Evolutionary conservation across 805 yeast species (phyloP).

Genomic region (Wickerhamiella australiensis): DNA sequence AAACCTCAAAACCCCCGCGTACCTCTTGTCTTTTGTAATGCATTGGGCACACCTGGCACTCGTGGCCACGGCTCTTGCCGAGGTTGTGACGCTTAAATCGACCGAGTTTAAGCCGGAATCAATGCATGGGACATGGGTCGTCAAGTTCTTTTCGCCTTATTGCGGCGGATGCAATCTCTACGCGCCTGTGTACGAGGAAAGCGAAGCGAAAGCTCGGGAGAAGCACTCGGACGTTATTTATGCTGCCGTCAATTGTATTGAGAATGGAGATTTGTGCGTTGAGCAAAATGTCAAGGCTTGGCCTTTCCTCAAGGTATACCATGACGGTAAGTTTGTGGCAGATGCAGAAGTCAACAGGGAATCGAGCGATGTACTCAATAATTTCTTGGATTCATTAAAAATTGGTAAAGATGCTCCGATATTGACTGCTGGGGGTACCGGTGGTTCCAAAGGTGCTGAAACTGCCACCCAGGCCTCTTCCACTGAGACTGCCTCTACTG

Average conservation of each 20-base stretch:
- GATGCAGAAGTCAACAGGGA: slow-evolving; percentile 17
- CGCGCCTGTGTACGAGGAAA: slow-evolving; percentile 72
- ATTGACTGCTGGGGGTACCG: background rate
- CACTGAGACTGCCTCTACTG: background rate
- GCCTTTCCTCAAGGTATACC: slow-evolving; percentile 60
- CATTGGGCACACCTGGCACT: background rate
- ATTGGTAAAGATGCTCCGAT: slow-evolving; percentile 10
- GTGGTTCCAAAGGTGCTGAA: background rate
- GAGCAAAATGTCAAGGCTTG: slow-evolving; percentile 50
- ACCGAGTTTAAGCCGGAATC: slow-evolving; percentile 13
- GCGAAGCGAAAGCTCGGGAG: slow-evolving; percentile 38
- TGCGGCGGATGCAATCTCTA: slow-evolving; percentile 70
- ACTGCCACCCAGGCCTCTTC: background rate
- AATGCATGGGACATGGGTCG: slow-evolving; percentile 48
- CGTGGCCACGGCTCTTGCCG: background rate
- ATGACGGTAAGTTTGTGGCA: slow-evolving; percentile 25
- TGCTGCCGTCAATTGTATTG: slow-evolving; percentile 74
- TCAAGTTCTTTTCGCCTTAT: slow-evolving; percentile 84
- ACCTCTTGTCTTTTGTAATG: background rate
- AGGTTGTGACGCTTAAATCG: slow-evolving; percentile 14
- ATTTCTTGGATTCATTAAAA: slow-evolving; percentile 10
- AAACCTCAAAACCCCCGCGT: background rate
- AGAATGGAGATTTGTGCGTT: slow-evolving; percentile 73
- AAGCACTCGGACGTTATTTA: slow-evolving; percentile 39
- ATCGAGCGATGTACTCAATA: slow-evolving; percentile 13